Evolutionary conservation across 306 rosid genomes (phyloP).

Genomic region (Dryas drummondii): DNA sequence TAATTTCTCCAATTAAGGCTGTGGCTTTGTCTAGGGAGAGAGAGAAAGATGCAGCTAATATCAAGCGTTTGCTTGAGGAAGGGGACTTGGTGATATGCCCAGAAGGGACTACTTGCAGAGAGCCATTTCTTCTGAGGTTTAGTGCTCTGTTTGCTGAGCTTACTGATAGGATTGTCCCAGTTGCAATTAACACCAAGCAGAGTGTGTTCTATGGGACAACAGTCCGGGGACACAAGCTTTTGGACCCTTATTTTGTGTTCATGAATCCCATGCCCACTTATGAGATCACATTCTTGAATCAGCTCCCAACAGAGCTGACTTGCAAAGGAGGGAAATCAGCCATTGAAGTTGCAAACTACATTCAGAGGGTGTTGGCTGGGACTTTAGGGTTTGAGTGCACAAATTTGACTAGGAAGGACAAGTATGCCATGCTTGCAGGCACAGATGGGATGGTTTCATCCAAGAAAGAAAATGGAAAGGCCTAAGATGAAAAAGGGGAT

Average conservation of each 20-base stretch:
- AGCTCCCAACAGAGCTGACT: conserved; percentile 69
- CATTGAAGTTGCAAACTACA: conserved; percentile 84
- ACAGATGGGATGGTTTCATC: conserved; percentile 79
- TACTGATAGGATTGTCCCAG: conserved; percentile 82
- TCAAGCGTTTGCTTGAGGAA: conserved; percentile 67
- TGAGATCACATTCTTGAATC: conserved; percentile 83
- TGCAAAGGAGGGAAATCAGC: conserved; percentile 75
- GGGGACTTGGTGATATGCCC: conserved; percentile 92
- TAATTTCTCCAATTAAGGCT: conserved; percentile 82
- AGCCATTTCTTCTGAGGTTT: conserved; percentile 73
- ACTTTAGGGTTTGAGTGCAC: conserved; percentile 94
- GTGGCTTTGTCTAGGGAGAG: conserved; percentile 83
- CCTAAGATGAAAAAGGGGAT: neutral
- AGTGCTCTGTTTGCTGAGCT: conserved; percentile 91
- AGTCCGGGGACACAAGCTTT: conserved; percentile 57
- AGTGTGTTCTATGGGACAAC: conserved; percentile 82
- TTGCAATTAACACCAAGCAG: conserved; percentile 83
- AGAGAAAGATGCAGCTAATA: conserved; percentile 76
- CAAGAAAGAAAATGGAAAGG: conserved; percentile 43
- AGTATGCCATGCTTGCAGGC: conserved; percentile 78
- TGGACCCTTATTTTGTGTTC: conserved; percentile 92
- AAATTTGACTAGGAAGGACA: conserved; percentile 77
- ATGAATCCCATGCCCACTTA: conserved; percentile 87
- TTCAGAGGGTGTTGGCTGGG: conserved; percentile 78
- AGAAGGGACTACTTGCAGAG: conserved; percentile 92